Base-by-base conservation (phyloP, 495 filamentous ascomycete species). In the Talaromyces liani region DNA sequence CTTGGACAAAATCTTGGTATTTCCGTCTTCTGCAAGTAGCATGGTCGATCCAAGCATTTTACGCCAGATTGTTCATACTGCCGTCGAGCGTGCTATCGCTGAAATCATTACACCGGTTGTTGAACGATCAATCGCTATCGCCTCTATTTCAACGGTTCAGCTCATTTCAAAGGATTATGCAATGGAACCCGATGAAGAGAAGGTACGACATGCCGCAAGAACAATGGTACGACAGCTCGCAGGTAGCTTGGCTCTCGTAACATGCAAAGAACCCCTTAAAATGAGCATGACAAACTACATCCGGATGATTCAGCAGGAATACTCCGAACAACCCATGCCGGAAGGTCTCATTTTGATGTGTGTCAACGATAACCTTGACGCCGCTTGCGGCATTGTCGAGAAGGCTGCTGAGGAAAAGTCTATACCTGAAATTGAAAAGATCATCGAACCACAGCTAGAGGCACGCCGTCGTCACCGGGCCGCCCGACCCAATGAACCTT, bases 91-190 rank as follows among this genome's bases (percentile, higher is more conserved):
- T 58, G 92, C 94, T 9, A 87, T 98, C 61, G 85, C 89, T 36
- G 95, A 98, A 67, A 98, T 98, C 66, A 97, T 98, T 65, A 90
- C 90, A 34, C 94, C 94, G 6, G 94, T 98, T 7, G 95, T 98
- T 14, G 94, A 98, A 70, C 85, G 94, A 25, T 98, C 94, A 16
- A 92, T 98, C 20, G 96, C 95, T 0, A 98, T 98, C 72, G 94
- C 94, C 36, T 92, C 93, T 6, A 98, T 99, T 45, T 93, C 93
- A 5, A 96, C 94, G 0, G 86, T 90, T 56, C 91, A 97, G 73
- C 87, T 99, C 70, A 88, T 99, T 31, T 88, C 87, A 60, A 99
- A 98, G 70, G 94, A 99, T 72, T 99, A 96, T 72, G 89, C 91
- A 1, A 94, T 89, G 57, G 94, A 99, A 70, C 85, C 88, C 2